Evolutionary conservation across 1,284 basidiomycete species (phyloP).

Genomic region (Violaceomyces palustris): DNA sequence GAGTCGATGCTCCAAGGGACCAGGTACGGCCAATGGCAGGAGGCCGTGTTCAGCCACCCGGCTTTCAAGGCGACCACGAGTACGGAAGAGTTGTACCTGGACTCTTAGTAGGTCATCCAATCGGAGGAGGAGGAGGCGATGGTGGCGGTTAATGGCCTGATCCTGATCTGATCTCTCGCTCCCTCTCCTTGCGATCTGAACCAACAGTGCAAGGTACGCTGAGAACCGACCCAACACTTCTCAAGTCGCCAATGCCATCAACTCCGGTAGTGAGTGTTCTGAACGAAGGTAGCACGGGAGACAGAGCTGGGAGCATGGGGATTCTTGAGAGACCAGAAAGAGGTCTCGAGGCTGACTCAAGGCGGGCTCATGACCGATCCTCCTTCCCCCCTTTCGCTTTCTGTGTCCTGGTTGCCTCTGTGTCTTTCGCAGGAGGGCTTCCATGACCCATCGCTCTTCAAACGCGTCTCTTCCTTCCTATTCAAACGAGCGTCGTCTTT

Average conservation of each 20-base stretch:
- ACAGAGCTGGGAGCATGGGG: too few relatives aligned
- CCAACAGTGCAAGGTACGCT: slow-evolving; percentile 19
- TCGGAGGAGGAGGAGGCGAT: background rate
- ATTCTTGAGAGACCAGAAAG: background rate
- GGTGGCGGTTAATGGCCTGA: background rate
- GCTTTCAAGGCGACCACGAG: slow-evolving; percentile 67
- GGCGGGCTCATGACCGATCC: too few relatives aligned
- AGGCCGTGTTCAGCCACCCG: slow-evolving; percentile 62
- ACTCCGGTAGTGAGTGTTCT: slow-evolving; percentile 27
- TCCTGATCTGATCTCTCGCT: background rate
- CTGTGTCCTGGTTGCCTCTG: background rate
- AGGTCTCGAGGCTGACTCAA: background rate
- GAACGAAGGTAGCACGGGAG: too few relatives aligned
- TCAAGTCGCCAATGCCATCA: slow-evolving; percentile 42
- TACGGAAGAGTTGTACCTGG: slow-evolving; percentile 67
- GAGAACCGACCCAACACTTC: slow-evolving; percentile 40
- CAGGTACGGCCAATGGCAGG: slow-evolving; percentile 60
- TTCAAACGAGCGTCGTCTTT: too few relatives aligned
- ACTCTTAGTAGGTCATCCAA: slow-evolving; percentile 59
- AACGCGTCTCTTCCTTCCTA: too few relatives aligned
- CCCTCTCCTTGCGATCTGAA: background rate
- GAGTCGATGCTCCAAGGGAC: slow-evolving; percentile 54
- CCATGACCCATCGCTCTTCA: too few relatives aligned
- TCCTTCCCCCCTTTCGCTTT: background rate
- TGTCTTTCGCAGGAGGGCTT: background rate